Evolutionary conservation across 2,329 filamentous ascomycete species (phyloP), one percentile per base, ranked within the genome.

Genomic region (Leptographium procerum): DNA sequence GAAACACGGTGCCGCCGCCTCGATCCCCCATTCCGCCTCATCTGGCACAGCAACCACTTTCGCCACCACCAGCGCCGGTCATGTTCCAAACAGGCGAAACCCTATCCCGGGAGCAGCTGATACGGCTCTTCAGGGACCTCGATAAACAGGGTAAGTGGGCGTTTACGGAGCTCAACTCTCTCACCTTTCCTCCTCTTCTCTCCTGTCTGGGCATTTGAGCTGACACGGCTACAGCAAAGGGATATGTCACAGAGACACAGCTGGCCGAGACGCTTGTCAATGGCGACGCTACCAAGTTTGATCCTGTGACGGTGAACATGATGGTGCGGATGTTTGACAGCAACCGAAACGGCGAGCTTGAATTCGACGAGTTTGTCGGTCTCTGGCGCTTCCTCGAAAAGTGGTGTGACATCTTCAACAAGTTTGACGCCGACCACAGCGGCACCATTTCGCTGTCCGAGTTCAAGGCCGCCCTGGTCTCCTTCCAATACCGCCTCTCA

Each of bases 301-400:
- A 99, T 72, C 81, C 85, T 5, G 88, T 96, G 66, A 99, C 94
- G 1, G 91, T 97, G 64, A 87, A 87, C 68, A 96, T 97, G 89
- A 96, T 99, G 91, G 96, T 99, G 65, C 88, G 91, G 69, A 97
- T 99, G 94, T 99, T 99, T 74, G 92, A 97, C 74, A 89, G 87
- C 60, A 89, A 96, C 73, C 87, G 89, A 65, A 88, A 83, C 62
- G 91, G 91, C 56, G 88, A 87, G 16, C 95, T 99, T 70, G 91
- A 88, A 61, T 97, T 96, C 71, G 86, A 94, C 64, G 94, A 97
- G 73, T 99, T 99, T 72, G 95, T 91, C 69, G 92, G 90, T 22
- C 79, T 99, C 26, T 99, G 94, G 94, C 89, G 88, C 22, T 99
- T 97, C 73, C 81, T 99, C 45, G 89, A 90, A 40, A 90, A 91